Conservation (phyloP, 306 rosid genomes). For the Hylodesmum podocarpum region DNA sequence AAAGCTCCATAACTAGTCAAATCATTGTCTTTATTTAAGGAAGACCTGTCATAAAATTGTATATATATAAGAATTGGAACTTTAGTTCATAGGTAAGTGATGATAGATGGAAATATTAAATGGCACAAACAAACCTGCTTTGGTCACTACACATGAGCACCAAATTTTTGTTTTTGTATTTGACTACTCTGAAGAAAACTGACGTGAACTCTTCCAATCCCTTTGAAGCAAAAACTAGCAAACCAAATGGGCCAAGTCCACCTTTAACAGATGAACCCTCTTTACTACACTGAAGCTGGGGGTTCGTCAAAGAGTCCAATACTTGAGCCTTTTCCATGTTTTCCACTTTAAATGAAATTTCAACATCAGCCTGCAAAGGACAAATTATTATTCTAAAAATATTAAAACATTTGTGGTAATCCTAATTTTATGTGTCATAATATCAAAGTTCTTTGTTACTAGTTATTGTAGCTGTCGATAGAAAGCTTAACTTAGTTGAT, state of each 20-base stretch:
- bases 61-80: background rate
- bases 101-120: background rate
- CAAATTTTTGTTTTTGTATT: slow-evolving; percentile 41
- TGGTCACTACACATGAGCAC: slow-evolving; percentile 79
- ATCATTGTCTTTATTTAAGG: slow-evolving; percentile 55
- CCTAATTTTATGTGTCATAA: no score
- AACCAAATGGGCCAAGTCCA: slow-evolving; percentile 75
- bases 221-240: slow-evolving; percentile 61
- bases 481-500: no score
- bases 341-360: slow-evolving; percentile 50
- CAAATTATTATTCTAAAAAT: background rate
- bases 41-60: slow-evolving; percentile 54
- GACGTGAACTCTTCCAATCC: slow-evolving; percentile 73
- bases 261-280: slow-evolving; percentile 53
- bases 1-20: slow-evolving; percentile 54
- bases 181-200: slow-evolving; percentile 67
- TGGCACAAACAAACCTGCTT: slow-evolving; percentile 52
- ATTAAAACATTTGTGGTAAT: background rate
- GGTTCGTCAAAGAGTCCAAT: slow-evolving; percentile 45
- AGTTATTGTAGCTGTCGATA: no score
- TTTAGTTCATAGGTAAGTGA: background rate
- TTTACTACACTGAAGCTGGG: slow-evolving; percentile 59
- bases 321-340: slow-evolving; percentile 48
- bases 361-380: slow-evolving; percentile 79
- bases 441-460: no score